Conservation (phyloP, 108 stramenopile species). For the Pinguiococcus pyrenoidosus region DNA sequence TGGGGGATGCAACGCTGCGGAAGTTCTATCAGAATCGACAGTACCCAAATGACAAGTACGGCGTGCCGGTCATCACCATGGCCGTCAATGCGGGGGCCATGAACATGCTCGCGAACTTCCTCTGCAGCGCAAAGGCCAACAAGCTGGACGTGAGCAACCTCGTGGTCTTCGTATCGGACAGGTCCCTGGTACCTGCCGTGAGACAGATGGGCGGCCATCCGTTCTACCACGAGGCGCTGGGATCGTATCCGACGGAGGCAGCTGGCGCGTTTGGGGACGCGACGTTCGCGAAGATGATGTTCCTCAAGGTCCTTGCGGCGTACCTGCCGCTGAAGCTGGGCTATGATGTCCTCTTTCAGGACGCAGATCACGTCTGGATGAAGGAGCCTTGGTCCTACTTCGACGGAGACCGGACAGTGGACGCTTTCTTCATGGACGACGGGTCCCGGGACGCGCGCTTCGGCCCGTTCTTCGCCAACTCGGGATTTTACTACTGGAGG, state of each 20-base stretch:
- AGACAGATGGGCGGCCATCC: too few relatives aligned
- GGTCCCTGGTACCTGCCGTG: too few relatives aligned
- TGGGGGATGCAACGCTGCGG: too few relatives aligned
- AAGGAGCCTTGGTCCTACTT: conserved; percentile 48
- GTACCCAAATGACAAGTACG: too few relatives aligned
- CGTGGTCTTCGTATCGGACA: background rate
- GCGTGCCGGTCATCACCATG: background rate
- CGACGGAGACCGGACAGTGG: conserved; percentile 48
- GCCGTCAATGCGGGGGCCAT: background rate
- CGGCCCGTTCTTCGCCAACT: conserved; percentile 10
- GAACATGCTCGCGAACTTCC: background rate
- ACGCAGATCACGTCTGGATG: conserved; percentile 56
- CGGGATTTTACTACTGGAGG: conserved; percentile 43
- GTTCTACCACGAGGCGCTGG: background rate
- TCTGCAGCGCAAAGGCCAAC: background rate
- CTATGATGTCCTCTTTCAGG: conserved; percentile 68
- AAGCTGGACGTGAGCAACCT: background rate
- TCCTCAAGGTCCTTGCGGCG: conserved; percentile 53
- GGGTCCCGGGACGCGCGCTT: conserved; percentile 1
- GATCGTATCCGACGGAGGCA: too few relatives aligned
- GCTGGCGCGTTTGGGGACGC: conserved; percentile 53
- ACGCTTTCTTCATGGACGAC: conserved; percentile 46
- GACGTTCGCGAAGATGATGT: conserved; percentile 58
- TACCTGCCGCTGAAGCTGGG: conserved; percentile 45
- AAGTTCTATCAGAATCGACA: too few relatives aligned